A percentile compares a stretch with the other conserved stretches of the same genome.
Evolutionary conservation across 73 alveolate species (phyloP).

Genomic region (Paramecium sonneborni): DNA sequence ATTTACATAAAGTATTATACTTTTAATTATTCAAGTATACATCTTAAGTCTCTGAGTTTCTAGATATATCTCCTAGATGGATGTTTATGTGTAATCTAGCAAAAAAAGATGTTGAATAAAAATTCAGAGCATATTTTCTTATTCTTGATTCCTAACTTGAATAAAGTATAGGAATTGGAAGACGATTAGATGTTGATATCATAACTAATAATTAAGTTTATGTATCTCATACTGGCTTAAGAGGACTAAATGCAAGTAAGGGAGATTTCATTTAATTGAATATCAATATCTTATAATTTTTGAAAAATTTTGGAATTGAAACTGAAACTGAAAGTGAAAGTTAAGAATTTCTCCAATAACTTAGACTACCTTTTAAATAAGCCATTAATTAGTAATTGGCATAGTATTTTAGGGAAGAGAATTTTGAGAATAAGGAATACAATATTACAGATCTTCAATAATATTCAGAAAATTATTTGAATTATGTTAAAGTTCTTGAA

Average conservation of each 20-base stretch:
- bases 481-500: background rate
- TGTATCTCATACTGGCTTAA: background rate
- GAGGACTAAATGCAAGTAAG: slow-evolving; percentile 30
- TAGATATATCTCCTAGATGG: slow-evolving; percentile 86
- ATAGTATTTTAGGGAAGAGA: background rate
- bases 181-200: slow-evolving; percentile 10
- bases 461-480: background rate
- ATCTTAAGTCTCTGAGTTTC: slow-evolving; percentile 55
- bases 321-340: background rate
- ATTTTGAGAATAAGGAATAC: background rate
- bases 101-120: background rate
- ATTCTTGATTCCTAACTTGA: slow-evolving; percentile 5
- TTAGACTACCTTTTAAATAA: background rate
- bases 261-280: background rate
- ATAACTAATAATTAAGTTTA: background rate
- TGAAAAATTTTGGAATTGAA: background rate
- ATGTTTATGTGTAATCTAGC: slow-evolving; percentile 63
- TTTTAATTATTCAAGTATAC: background rate
- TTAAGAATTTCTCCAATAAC: background rate
- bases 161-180: slow-evolving; percentile 29
- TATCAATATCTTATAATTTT: background rate
- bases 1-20: background rate
- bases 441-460: background rate
- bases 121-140: background rate
- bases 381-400: background rate